Evolutionary conservation across 148 eudicot species (phyloP), one percentile per base, ranked within the genome.

Genomic region (Nepenthes mirabilis): DNA sequence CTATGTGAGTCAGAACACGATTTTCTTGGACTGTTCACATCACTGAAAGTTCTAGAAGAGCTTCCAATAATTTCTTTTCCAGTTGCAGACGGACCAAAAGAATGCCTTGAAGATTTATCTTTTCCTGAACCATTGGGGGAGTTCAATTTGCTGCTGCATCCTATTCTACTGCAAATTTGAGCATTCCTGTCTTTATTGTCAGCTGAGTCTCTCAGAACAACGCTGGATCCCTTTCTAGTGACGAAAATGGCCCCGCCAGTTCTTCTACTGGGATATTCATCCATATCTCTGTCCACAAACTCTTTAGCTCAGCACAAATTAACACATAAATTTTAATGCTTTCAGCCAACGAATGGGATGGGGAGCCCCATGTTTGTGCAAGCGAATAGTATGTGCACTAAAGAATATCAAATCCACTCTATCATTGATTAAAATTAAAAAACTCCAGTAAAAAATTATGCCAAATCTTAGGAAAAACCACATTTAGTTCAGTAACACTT

Each of bases 81-180:
- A 67, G 34, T 65, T 51, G 84, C 65, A 64, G 78, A 66, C 58
- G 74, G 32, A 63, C 60, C 74, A 11, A 71, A 68, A 67, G 80
- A 72, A 51, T 73, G 55, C 56, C 55, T 74, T n/a, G 65, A 37
- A 54, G 74, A 52, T 72, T 82, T 82, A 35, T 63, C 64, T 65
- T 77, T 87, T 40, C 58, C 80, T 2, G 83, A 76, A 63, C 65
- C 75, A 62, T 68, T 85, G 36, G 62, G 36, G 34, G 75, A 61
- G 60, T 77, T 83, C 62, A 83, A 66, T 66, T 83, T 79, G 58
- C 89, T 89, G 50, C 83, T 75, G 71, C 89, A 88, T 57, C 89
- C 89, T 57, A 69, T 71, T 68, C 91, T 73, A 55, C 83, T 88
- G 72, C 89, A 85, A 56, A 82, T 80, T 60, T 75, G 84, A 74